A percentile compares a stretch with the other conserved stretches of the same genome.
Conservation (phyloP, 495 filamentous ascomycete genomes). For the Hyaloscypha hepaticicola region DNA sequence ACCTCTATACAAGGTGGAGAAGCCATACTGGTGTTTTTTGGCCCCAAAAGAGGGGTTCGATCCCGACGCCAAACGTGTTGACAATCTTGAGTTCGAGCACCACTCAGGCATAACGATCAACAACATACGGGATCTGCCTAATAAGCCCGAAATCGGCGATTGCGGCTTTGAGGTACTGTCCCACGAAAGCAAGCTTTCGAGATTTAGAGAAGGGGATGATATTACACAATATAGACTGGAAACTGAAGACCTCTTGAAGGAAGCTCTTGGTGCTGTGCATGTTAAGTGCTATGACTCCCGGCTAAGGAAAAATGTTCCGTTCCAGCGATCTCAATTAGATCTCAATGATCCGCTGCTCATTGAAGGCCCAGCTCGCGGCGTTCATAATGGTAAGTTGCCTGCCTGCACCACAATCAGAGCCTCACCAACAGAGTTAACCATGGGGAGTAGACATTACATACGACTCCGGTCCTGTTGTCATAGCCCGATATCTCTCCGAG, state of each 20-base stretch:
- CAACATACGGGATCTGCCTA: constrained; percentile 13
- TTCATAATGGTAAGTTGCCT: constrained; percentile 19
- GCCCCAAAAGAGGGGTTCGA: constrained; percentile 19
- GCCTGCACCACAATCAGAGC: neutral
- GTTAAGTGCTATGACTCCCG: constrained; percentile 19
- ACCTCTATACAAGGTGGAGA: constrained; percentile 18
- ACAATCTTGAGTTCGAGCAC: constrained; percentile 24
- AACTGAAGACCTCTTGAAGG: constrained; percentile 15
- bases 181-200: constrained; percentile 1
- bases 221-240: constrained; percentile 12
- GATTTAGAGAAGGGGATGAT: constrained; percentile 8
- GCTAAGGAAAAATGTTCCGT: constrained; percentile 19
- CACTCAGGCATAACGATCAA: constrained; percentile 8
- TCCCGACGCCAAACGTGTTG: constrained; percentile 12
- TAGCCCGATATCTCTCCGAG: constrained; percentile 15
- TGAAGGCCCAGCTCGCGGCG: constrained; percentile 25
- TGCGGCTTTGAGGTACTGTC: constrained; percentile 21
- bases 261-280: constrained; percentile 9
- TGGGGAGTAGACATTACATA: constrained; percentile 19
- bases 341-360: constrained; percentile 16
- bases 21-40: constrained; percentile 26
- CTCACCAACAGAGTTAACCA: neutral
- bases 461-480: constrained; percentile 23
- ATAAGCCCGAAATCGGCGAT: neutral
- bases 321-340: constrained; percentile 13